Evolutionary conservation across 2,329 filamentous ascomycete species (phyloP).

Genomic region (Beauveria varroae): DNA sequence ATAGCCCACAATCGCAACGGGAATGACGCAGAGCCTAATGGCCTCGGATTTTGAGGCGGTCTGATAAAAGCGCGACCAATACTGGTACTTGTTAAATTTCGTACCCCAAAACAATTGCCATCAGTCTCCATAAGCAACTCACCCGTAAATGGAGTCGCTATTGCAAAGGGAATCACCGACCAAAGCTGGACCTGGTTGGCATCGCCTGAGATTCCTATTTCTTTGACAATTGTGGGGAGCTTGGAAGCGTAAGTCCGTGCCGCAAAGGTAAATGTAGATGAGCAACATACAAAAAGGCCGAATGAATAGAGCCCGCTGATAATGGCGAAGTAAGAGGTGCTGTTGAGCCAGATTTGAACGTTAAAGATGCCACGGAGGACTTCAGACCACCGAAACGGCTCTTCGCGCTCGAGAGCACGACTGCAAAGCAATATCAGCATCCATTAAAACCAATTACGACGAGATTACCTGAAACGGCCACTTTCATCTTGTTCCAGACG

Average conservation of each 20-base stretch:
- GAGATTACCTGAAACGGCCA: slow-evolving; percentile 25
- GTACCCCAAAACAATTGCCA: no score
- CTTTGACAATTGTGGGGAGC: slow-evolving; percentile 58
- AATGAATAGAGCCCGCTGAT: slow-evolving; percentile 54
- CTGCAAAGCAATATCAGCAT: slow-evolving; percentile 3
- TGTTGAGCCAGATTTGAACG: slow-evolving; percentile 55
- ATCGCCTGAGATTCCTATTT: slow-evolving; percentile 44
- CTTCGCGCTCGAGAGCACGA: slow-evolving; percentile 25
- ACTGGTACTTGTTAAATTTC: slow-evolving; percentile 23
- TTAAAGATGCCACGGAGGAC: slow-evolving; percentile 54
- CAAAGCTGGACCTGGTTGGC: slow-evolving; percentile 53
- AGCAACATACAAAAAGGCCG: slow-evolving; percentile 48
- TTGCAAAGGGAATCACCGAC: slow-evolving; percentile 57
- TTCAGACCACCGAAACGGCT: slow-evolving; percentile 53
- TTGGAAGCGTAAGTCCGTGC: slow-evolving; percentile 17
- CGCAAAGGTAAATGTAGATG: background rate
- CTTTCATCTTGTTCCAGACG: slow-evolving; percentile 34
- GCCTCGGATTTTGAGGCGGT: slow-evolving; percentile 52
- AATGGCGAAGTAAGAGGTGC: slow-evolving; percentile 53
- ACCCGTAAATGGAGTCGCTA: slow-evolving; percentile 49
- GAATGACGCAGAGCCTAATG: slow-evolving; percentile 56
- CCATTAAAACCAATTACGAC: background rate
- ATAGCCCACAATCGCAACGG: slow-evolving; percentile 58
- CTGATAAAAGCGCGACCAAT: slow-evolving; percentile 48
- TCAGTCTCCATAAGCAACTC: slow-evolving; percentile 10